Percentiles rank a stretch among this genome's conserved stretches.
phyloP scores from a whole-genome alignment of 495 filamentous ascomycete genomes.

The Neurospora sp. region DNA sequence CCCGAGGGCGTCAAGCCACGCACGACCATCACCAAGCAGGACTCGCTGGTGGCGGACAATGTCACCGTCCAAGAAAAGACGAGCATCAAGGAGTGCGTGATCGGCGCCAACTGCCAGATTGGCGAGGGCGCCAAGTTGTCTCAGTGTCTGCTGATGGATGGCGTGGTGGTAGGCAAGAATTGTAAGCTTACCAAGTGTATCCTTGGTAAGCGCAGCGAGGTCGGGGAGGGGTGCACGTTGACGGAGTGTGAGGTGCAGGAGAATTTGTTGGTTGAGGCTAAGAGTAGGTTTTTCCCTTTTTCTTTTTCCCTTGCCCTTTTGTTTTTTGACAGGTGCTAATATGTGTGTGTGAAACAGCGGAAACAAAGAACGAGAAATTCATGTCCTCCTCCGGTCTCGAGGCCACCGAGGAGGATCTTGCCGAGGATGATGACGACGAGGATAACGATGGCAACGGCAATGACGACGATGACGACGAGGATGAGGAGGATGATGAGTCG shows the following conservation, averaged over 20 bases:
- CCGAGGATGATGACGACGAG: conserved; percentile 22
- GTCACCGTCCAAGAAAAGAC: conserved; percentile 73
- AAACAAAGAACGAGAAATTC: conserved; percentile 77
- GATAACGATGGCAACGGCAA: conserved; percentile 15
- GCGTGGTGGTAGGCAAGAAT: conserved; percentile 67
- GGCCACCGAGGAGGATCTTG: conserved; percentile 43
- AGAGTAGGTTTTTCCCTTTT: conserved; percentile 49
- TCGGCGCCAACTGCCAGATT: conserved; percentile 80
- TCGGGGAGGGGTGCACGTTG: conserved; percentile 66
- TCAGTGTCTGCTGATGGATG: conserved; percentile 85
- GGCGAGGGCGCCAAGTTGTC: conserved; percentile 66
- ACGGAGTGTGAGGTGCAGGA: conserved; percentile 89
- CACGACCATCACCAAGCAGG: conserved; percentile 63
- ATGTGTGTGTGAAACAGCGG: conserved; percentile 31
- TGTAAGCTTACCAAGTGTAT: conserved; percentile 74
- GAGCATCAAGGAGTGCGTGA: conserved; percentile 79
- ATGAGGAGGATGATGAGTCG: conserved; percentile 3
- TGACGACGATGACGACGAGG: conserved; percentile 7
- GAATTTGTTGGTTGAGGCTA: conserved; percentile 67
- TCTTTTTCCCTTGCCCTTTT: background rate
- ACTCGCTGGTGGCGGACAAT: conserved; percentile 75
- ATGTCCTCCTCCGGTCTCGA: conserved; percentile 76
- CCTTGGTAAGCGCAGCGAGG: conserved; percentile 60
- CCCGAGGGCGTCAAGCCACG: conserved; percentile 64
- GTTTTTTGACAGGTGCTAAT: conserved; percentile 1